A percentile compares a stretch with the other conserved stretches of the same genome.
phyloP scores from a whole-genome alignment of 352 stramenopile genomes.

The Globisporangium rhizosaccharum region DNA sequence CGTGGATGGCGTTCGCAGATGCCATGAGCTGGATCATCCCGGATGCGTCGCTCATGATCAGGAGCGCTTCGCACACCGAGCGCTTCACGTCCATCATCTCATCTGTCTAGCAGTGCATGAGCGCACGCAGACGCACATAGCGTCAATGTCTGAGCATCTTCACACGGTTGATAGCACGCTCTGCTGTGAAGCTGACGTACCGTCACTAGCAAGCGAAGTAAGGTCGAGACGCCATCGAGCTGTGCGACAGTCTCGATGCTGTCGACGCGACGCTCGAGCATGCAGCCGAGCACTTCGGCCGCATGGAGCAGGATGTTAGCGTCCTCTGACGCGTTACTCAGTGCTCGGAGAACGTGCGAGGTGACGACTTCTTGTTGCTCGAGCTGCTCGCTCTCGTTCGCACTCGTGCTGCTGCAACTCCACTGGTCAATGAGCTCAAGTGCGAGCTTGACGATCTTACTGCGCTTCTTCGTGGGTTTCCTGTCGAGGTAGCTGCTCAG shows the following conservation, averaged over 20 bases:
- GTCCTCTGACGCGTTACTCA: conserved; percentile 29
- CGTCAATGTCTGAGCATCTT: background rate
- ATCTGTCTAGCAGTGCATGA: conserved; percentile 11
- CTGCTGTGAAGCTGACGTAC: conserved; percentile 9
- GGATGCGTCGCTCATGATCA: conserved; percentile 26
- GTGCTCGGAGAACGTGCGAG: conserved; percentile 21
- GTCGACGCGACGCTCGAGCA: conserved; percentile 23
- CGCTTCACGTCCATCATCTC: conserved; percentile 35
- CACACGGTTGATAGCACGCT: background rate
- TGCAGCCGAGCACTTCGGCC: conserved; percentile 29
- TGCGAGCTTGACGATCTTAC: conserved; percentile 31
- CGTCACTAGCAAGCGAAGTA: conserved; percentile 29
- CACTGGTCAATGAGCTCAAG: conserved; percentile 36
- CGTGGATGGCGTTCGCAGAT: conserved; percentile 30
- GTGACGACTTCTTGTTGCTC: conserved; percentile 18
- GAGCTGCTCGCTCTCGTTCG: conserved; percentile 6
- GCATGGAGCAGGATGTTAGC: conserved; percentile 26
- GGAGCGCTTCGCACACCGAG: conserved; percentile 30
- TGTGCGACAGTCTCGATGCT: conserved; percentile 27
- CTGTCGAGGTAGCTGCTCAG: conserved; percentile 11
- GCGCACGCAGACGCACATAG: background rate
- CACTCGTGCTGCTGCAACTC: conserved; percentile 10
- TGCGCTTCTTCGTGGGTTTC: conserved; percentile 26
- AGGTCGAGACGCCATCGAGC: conserved; percentile 22
- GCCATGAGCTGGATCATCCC: conserved; percentile 41